Base-by-base conservation (phyloP, 176 grass and related monocot genomes). In the Alloteropsis semialata region DNA sequence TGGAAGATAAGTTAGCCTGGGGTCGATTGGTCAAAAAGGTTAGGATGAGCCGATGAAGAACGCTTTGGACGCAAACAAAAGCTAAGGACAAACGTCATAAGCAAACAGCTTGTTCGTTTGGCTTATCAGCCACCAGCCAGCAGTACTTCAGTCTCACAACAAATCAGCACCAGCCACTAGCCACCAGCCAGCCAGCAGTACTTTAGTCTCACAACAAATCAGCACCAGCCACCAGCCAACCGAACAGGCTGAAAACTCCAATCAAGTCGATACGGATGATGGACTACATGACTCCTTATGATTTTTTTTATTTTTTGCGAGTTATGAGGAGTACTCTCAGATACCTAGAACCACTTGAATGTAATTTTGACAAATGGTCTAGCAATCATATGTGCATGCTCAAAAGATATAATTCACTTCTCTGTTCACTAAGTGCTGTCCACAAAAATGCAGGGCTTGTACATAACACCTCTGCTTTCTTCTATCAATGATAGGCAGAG, bases 31-130 rank as follows among this genome's bases (percentile, higher is more conserved):
- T 62, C 36, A 56, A 73, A 59, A 57, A 46, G n/a, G 45, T 9
- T 34, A 66, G 45, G 62, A 54, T 24, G 60, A 50, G 21, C 3
- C 22, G 22, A 53, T 63, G 34, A 74, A 65, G 24, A 24, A 74
- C 5, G 37, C 25, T 64, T 69, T 42, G 30, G 19, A 76, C 63
- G 42, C 62, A 86, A 86, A 82, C 63, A 77, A 63, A 77, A 24
- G 27, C 53, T 22, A 55, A 36, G 44, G 77, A 62, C 51, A 85
- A 63, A 72, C 54, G 44, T 65, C n/a, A 15, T 43, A 63, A 50
- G 46, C 19, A 46, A 74, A n/a, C n/a, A n/a, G n/a, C n/a, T n/a
- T n/a, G n/a, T n/a, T n/a, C n/a, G n/a, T n/a, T n/a, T n/a, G n/a
- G n/a, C n/a, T n/a, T n/a, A n/a, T n/a, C n/a, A n/a, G n/a, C n/a